Base-by-base conservation (phyloP, 768 basidiomycete species). In the Hemileccinum impolitum region DNA sequence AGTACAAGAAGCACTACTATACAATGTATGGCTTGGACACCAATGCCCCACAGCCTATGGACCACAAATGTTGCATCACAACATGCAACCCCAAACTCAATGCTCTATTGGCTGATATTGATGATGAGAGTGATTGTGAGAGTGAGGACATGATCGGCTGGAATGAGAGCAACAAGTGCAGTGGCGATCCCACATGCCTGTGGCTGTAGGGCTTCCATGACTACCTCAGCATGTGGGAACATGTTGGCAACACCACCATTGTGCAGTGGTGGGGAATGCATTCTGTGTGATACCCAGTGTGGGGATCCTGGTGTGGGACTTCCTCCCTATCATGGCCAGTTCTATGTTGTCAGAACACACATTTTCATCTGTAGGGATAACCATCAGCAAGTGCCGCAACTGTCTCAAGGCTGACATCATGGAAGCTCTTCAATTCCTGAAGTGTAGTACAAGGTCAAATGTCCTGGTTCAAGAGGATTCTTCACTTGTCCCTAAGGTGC, bases 161-260 rank as follows among this genome's bases (percentile, higher is more conserved):
- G 23, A 23, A 23, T 6, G 3, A 23, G 23, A 23, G 23, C 23
- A 5, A 26, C 3, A 42, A 43, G 30, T 30, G 10, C 35, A 12
- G 30, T 34, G 25, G 23, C 3, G 39, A 53, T 41, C 43, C 43
- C 17, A 21, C 34, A 26, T 0, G 7, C 8, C 52, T 36, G 1
- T 53, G 52, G 48, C 48, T 45, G 0, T 39, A 51, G 15, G 45
- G 44, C 8, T 53, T 53, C 28, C 48, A 53, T 17, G 17, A 50
- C 23, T 53, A 53, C 30, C 48, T 53, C 52, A 53, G 45, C 15
- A 19, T 3, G 0, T 2, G 8, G 31, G 37, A 53, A 11, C 28
- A 50, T 3, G 43, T 50, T 38, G 43, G 43, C 3, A 3, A 45
- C 15, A 3, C 35, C 43, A 45, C 35, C 26, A 38, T 53, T 5